Conservation (phyloP, 768 basidiomycete species). For the Leucosporidium scottii region DNA sequence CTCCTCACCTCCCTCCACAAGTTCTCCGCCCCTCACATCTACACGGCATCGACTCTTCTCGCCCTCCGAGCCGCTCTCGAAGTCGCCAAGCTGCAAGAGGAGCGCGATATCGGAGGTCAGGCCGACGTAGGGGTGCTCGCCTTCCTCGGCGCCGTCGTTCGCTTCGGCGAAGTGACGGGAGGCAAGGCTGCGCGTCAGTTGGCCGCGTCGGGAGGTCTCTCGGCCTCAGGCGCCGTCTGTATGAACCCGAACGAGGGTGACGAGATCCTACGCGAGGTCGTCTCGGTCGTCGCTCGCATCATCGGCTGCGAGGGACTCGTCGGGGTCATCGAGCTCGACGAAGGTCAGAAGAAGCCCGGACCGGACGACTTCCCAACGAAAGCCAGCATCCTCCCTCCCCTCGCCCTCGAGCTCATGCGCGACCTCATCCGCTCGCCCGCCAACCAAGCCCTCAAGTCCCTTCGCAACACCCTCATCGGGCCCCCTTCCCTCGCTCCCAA, state of each 20-base stretch:
- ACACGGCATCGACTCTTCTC: constrained; percentile 24
- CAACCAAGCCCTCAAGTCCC: constrained; percentile 37
- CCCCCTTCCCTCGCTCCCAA: constrained; percentile 7
- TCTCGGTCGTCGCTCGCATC: constrained; percentile 34
- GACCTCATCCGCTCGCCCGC: constrained; percentile 38
- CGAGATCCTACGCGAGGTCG: constrained; percentile 34
- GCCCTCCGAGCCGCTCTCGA: constrained; percentile 32
- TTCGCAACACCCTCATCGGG: constrained; percentile 26
- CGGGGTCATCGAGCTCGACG: constrained; percentile 28
- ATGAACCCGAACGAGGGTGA: constrained; percentile 14
- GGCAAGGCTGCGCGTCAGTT: constrained; percentile 5
- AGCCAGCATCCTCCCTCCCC: constrained; percentile 18
- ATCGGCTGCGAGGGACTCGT: constrained; percentile 37
- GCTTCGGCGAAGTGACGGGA: constrained; percentile 34
- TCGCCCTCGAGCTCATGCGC: constrained; percentile 36
- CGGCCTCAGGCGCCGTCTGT: neutral
- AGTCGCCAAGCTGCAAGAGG: constrained; percentile 31
- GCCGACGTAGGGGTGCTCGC: constrained; percentile 31
- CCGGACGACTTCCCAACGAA: constrained; percentile 5
- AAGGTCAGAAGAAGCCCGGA: constrained; percentile 10
- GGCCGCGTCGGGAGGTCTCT: neutral
- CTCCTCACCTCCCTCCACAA: constrained; percentile 37
- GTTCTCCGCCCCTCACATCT: constrained; percentile 36
- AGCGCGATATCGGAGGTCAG: constrained; percentile 30
- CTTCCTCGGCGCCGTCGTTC: constrained; percentile 34